phyloP scores from a whole-genome alignment of 768 basidiomycete species.

The Pleurotus tuber-regium region DNA sequence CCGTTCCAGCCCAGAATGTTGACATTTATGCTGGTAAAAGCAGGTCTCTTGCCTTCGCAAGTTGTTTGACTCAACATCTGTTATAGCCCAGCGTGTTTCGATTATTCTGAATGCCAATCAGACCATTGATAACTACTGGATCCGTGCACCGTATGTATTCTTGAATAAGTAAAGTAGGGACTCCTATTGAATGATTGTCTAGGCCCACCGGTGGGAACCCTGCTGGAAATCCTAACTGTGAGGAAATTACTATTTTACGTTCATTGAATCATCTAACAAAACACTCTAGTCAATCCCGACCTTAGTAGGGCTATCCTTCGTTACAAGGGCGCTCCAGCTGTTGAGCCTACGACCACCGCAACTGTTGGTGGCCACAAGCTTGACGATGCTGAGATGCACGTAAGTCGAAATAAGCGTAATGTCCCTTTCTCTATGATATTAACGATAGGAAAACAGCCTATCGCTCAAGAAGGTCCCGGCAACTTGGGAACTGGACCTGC shows the following conservation, averaged over 20 bases:
- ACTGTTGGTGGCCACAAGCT: constrained; percentile 19
- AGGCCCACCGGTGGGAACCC: constrained; percentile 23
- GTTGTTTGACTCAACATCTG: neutral
- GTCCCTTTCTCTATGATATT: too few species aligned
- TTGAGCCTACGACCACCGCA: constrained; percentile 28
- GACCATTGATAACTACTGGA: constrained; percentile 43
- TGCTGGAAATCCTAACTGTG: constrained; percentile 25
- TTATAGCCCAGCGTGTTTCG: constrained; percentile 33
- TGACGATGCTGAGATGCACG: constrained; percentile 27
- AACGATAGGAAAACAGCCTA: too few species aligned
- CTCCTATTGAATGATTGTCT: too few species aligned
- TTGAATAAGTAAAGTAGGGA: too few species aligned
- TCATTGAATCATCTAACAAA: neutral
- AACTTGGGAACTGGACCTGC: constrained; percentile 19
- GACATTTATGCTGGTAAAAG: constrained; percentile 40
- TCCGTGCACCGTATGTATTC: constrained; percentile 27
- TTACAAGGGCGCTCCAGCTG: constrained; percentile 31
- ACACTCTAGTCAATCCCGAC: constrained; percentile 20
- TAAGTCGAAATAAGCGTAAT: too few species aligned
- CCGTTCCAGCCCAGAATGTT: constrained; percentile 36
- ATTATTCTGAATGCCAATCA: constrained; percentile 40
- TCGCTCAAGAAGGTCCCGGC: constrained; percentile 15
- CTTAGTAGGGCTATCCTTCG: constrained; percentile 36
- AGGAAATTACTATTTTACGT: neutral
- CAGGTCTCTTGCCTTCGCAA: neutral